Conservation (phyloP, 2,329 filamentous ascomycete genomes). For the Colletotrichum sp. region DNA sequence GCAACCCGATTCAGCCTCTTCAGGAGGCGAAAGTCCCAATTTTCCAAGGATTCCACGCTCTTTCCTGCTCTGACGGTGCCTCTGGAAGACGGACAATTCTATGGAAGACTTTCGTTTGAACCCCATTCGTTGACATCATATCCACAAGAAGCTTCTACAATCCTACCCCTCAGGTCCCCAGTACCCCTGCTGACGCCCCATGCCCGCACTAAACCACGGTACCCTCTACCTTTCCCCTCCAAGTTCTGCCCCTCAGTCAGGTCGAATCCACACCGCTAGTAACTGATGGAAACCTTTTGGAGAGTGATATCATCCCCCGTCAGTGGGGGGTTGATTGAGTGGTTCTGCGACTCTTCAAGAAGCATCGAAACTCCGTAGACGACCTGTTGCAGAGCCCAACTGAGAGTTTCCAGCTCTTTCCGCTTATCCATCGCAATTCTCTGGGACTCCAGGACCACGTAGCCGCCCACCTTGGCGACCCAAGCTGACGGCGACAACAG, state of each 20-base stretch:
- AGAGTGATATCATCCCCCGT: constrained; percentile 15
- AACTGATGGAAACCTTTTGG: neutral
- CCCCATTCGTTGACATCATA: constrained; percentile 15
- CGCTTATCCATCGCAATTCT: neutral
- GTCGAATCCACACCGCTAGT: constrained; percentile 4
- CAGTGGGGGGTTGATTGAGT: neutral
- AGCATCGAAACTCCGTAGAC: neutral
- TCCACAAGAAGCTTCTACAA: constrained; percentile 10
- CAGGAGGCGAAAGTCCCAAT: constrained; percentile 2
- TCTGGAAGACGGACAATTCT: neutral
- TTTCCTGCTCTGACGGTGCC: neutral
- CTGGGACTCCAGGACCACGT: neutral
- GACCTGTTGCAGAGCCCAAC: neutral
- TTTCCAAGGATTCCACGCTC: neutral
- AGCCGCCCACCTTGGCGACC: neutral
- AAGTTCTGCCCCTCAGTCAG: neutral
- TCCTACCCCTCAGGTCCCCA: neutral
- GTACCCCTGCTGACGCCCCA: neutral
- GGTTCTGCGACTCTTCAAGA: constrained; percentile 2
- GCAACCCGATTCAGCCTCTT: neutral
- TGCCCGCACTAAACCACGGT: neutral
- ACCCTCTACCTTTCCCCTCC: neutral
- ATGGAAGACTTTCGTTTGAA: neutral
- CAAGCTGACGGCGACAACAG: neutral
- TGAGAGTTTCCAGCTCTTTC: neutral